These are phyloP conservation scores for Fusarium robinianum DNA, from an alignment of 2,329 filamentous ascomycete genomes.

Conservation along the genomic window DNA sequence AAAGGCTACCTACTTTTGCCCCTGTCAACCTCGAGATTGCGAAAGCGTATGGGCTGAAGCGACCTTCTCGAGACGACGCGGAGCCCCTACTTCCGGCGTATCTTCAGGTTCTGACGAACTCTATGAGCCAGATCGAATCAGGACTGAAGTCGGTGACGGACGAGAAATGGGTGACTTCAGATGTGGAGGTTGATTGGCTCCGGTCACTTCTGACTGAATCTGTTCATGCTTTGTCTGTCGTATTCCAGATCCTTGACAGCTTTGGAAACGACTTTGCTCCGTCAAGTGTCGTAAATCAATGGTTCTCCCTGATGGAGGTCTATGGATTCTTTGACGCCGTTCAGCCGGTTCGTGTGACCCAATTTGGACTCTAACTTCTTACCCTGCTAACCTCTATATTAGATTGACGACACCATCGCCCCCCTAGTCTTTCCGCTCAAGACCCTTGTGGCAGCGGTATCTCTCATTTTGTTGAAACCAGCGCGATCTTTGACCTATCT, in stretches of 20 bases:
- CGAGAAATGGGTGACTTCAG: conserved; percentile 55
- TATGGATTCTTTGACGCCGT: conserved; percentile 72
- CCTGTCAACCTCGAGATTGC: conserved; percentile 35
- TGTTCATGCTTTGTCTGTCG: conserved; percentile 72
- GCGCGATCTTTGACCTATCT: conserved; percentile 55
- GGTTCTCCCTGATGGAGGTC: conserved; percentile 74
- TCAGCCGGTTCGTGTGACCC: conserved; percentile 40
- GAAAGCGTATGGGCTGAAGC: conserved; percentile 39
- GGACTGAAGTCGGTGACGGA: conserved; percentile 58
- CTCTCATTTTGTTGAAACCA: conserved; percentile 72
- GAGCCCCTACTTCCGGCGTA: conserved; percentile 55
- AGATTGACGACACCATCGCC: conserved; percentile 47
- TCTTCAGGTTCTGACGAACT: conserved; percentile 51
- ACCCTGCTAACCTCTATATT: conserved; percentile 22
- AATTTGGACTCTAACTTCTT: background rate
- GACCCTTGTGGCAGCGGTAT: conserved; percentile 70
- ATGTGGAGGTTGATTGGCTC: conserved; percentile 62
- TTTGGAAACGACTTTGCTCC: conserved; percentile 59
- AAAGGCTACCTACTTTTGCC: conserved; percentile 43
- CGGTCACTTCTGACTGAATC: conserved; percentile 70
- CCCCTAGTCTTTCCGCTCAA: conserved; percentile 68
- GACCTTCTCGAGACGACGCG: conserved; percentile 43
- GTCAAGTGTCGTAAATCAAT: conserved; percentile 64
- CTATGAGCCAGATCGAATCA: conserved; percentile 54
- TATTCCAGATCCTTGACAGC: conserved; percentile 72